Evolutionary conservation across 2,329 filamentous ascomycete species (phyloP), one percentile per base, ranked within the genome.

Genomic region (Fusarium humuli): DNA sequence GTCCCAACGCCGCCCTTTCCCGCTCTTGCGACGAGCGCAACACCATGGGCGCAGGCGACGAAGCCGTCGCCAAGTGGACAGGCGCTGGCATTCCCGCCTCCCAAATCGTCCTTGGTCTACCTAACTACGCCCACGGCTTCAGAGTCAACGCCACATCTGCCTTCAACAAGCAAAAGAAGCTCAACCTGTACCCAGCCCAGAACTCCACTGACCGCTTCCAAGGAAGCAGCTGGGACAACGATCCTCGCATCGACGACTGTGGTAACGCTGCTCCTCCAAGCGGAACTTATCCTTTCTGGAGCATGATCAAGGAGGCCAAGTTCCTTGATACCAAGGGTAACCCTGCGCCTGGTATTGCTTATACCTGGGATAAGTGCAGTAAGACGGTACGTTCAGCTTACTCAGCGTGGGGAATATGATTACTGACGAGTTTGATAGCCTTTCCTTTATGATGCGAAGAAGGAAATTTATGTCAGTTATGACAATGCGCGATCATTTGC

Each of bases 191-290:
- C 34, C 71, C 71, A 13, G 48, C 46, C 0, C 71, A 73, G 5
- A 73, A 73, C 65, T 50, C 65, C 3, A 56, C 65, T 12, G 52
- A 72, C 2, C 71, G 71, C 25, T 73, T 73, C 59, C 71, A 73
- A 22, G 71, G 71, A 3, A 69, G 71, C 37, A 72, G 66, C 47
- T 73, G 71, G 71, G 71, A 73, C 34, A 42, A 50, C 1, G 71
- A 73, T 12, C 48, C 65, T 12, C n/a, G 7, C 2, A 9, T 72
- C 11, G 71, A 73, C 20, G 40, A 32, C 29, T 73, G 71, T 2
- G 71, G 71, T 13, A 68, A 67, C 46, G 11, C 71, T 1, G 23
- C n/a, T 4, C 71, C 68, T 10, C 69, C 69, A 2, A 63, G 69
- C 5, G 71, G 61, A 4, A 73, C 71, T 1, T 73, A 73, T 12